Evolutionary conservation across 169 alveolate species (phyloP).

Genomic region (Plasmodium gaboni): DNA sequence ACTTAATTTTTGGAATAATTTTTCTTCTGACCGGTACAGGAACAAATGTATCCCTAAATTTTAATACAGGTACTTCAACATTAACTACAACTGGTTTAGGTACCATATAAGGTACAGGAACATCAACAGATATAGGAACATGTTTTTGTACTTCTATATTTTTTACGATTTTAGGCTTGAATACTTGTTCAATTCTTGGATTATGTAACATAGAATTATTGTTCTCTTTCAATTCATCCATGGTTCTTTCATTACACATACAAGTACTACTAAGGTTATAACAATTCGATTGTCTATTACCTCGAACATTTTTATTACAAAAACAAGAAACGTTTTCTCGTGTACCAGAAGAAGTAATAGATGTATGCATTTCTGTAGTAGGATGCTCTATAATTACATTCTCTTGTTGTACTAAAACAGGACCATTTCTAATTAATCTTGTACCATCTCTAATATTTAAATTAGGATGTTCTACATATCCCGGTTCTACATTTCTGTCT

Average conservation of each 20-base stretch:
- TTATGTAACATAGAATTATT: slow-evolving; percentile 15
- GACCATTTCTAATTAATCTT: slow-evolving; percentile 22
- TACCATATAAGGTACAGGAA: slow-evolving; percentile 91
- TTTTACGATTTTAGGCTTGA: slow-evolving; percentile 84
- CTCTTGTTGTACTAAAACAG: slow-evolving; percentile 5
- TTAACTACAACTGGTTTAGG: slow-evolving; percentile 90
- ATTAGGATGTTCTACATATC: neutral
- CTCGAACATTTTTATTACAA: slow-evolving; percentile 77
- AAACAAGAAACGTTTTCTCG: slow-evolving; percentile 25
- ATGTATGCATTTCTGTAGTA: neutral
- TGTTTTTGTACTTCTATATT: slow-evolving; percentile 84
- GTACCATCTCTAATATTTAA: slow-evolving; percentile 22
- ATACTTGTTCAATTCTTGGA: slow-evolving; percentile 82
- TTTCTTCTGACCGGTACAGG: slow-evolving; percentile 90
- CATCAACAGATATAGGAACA: slow-evolving; percentile 89
- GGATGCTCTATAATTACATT: neutral
- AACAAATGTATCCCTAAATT: slow-evolving; percentile 89
- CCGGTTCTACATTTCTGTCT: neutral
- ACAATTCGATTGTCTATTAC: slow-evolving; percentile 52
- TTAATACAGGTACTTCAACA: slow-evolving; percentile 90
- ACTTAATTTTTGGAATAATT: slow-evolving; percentile 87
- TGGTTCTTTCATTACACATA: slow-evolving; percentile 10
- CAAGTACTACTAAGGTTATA: slow-evolving; percentile 49
- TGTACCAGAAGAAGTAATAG: neutral
- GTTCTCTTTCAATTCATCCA: slow-evolving; percentile 24